A percentile compares a stretch with the other conserved stretches of the same genome.
Evolutionary conservation across 2,329 filamentous ascomycete species (phyloP).

Genomic region (Penicillium psychrosexuale): DNA sequence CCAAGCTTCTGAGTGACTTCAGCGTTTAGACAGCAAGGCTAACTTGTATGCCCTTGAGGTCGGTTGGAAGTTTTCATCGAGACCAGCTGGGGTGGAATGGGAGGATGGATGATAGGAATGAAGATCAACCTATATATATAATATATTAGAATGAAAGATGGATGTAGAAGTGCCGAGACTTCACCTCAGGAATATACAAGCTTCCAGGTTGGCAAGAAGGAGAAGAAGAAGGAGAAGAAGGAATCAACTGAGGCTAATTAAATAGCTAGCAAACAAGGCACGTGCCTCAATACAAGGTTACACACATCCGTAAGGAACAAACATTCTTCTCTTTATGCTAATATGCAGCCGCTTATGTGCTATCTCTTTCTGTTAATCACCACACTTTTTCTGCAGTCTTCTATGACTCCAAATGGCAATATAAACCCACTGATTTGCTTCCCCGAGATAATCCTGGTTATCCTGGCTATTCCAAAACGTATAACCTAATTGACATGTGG

Average conservation of each 20-base stretch:
- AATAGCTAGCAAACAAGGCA: background rate
- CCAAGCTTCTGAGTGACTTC: background rate
- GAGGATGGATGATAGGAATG: background rate
- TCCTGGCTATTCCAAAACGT: background rate
- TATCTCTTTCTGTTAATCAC: background rate
- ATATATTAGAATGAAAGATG: too few species aligned
- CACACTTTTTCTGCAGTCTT: background rate
- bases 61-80: background rate
- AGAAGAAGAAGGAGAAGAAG: background rate
- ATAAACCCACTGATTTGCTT: background rate
- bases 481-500: background rate
- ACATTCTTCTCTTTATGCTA: background rate
- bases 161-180: background rate
- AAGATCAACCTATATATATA: background rate
- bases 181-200: background rate
- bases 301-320: background rate
- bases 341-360: background rate
- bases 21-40: background rate
- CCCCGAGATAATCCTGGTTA: background rate
- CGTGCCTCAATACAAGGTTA: background rate
- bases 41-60: background rate
- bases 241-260: background rate
- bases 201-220: background rate
- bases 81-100: background rate
- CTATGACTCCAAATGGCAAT: background rate